These are phyloP conservation scores for Catunica adiposa DNA, from an alignment of 2,329 filamentous ascomycete species.

Conservation along the genomic window DNA sequence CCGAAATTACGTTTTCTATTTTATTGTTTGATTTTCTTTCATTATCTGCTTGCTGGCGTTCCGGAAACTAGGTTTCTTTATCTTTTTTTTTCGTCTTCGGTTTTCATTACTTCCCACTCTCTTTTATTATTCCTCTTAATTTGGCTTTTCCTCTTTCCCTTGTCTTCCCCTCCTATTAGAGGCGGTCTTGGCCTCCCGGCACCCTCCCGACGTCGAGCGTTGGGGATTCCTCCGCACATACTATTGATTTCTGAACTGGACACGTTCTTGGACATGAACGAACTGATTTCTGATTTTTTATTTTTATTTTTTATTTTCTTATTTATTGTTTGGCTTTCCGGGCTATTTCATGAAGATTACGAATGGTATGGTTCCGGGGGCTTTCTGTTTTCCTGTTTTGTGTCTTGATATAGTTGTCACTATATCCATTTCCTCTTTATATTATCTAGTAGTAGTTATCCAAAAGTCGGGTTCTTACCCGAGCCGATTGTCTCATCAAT, in stretches of 20 bases:
- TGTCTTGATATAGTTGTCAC: background rate
- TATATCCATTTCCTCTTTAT: background rate
- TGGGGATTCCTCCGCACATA: background rate
- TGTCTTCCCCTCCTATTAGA: background rate
- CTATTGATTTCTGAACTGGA: background rate
- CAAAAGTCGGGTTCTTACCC: too few species aligned
- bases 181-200: background rate
- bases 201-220: background rate
- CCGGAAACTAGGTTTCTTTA: background rate
- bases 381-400: background rate
- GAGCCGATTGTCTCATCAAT: too few species aligned
- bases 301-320: constrained; percentile 15
- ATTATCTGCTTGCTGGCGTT: too few species aligned
- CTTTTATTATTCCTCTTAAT: background rate
- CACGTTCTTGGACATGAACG: background rate
- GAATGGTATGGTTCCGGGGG: background rate
- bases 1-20: background rate
- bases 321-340: constrained; percentile 1
- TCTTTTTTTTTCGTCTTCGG: background rate
- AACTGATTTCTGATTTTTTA: constrained; percentile 3
- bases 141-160: background rate
- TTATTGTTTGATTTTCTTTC: background rate
- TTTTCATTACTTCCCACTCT: background rate
- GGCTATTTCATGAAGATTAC: background rate
- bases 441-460: too few species aligned